Evolutionary conservation across 169 alveolate genomes (phyloP).

Genomic region (Blepharisma undulans): DNA sequence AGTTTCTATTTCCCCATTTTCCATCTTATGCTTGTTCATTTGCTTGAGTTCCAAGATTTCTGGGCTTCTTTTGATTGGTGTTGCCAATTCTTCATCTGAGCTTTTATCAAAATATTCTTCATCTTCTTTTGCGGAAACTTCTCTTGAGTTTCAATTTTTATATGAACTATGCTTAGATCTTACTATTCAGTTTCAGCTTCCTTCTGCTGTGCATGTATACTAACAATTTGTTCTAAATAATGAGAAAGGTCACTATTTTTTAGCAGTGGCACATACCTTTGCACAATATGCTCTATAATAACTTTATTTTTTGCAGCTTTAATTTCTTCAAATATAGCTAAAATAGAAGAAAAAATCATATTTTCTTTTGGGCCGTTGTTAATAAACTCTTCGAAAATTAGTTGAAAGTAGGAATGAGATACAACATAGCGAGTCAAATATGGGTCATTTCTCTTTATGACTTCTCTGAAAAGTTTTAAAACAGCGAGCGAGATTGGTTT

Average conservation of each 20-base stretch:
- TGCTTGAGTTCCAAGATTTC: neutral
- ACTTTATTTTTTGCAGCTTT: neutral
- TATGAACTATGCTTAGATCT: neutral
- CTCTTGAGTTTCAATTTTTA: neutral
- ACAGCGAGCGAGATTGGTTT: neutral
- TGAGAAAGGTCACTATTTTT: neutral
- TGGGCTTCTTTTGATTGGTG: neutral
- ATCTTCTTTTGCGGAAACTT: conserved; percentile 17
- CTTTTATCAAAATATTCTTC: conserved; percentile 19
- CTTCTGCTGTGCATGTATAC: neutral
- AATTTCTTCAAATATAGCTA: neutral
- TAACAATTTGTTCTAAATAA: neutral
- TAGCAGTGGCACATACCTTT: neutral
- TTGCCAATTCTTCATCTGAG: neutral
- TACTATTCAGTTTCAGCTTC: conserved; percentile 10
- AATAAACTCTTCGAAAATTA: neutral
- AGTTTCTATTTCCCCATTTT: neutral
- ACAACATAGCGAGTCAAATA: neutral
- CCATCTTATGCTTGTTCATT: neutral
- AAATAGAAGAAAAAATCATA: neutral
- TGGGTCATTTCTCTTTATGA: neutral
- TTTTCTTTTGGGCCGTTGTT: neutral
- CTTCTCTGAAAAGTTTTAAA: neutral
- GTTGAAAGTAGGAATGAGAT: neutral
- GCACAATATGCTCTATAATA: neutral